Evolutionary conservation across 2,329 filamentous ascomycete genomes (phyloP).

Genomic region (Paracorniculantispora psalliotae): DNA sequence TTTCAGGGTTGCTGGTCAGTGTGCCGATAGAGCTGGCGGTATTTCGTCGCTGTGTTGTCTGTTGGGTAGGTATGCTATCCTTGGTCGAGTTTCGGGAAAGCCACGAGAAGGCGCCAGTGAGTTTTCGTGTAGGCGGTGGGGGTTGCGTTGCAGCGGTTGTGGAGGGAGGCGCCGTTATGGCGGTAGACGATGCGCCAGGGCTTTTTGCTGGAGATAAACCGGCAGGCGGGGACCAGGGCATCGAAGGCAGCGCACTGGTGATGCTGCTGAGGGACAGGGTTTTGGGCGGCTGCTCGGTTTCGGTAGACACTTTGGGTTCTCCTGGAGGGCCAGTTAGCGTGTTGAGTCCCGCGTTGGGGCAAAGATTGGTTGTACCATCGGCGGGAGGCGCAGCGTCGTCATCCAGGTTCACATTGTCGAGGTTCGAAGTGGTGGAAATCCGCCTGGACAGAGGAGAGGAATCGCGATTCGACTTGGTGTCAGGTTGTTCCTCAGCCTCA

Average conservation of each 20-base stretch:
- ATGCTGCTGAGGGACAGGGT: conserved; percentile 64
- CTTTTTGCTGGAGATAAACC: conserved; percentile 42
- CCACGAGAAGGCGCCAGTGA: conserved; percentile 85
- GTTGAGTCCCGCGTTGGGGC: neutral
- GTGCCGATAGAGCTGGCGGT: conserved; percentile 78
- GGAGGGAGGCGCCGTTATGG: conserved; percentile 31
- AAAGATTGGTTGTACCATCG: conserved; percentile 25
- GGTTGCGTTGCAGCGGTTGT: conserved; percentile 19
- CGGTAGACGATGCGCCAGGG: conserved; percentile 29
- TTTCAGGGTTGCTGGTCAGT: conserved; percentile 72
- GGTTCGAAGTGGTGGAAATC: conserved; percentile 42
- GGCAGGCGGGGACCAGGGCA: conserved; percentile 64
- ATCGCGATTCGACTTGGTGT: conserved; percentile 24
- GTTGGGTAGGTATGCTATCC: conserved; percentile 46
- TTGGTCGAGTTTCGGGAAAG: conserved; percentile 66
- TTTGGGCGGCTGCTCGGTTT: conserved; percentile 43
- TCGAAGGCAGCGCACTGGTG: conserved; percentile 64
- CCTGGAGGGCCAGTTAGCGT: neutral
- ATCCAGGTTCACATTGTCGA: conserved; percentile 63
- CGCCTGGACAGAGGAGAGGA: conserved; percentile 38
- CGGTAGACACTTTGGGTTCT: conserved; percentile 19
- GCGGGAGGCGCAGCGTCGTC: conserved; percentile 42
- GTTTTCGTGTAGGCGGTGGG: conserved; percentile 55
- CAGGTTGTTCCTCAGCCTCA: conserved; percentile 8
- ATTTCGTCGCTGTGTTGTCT: conserved; percentile 53